Conservation (phyloP, 1,284 basidiomycete species). For the Wallemia ichthyophaga region DNA sequence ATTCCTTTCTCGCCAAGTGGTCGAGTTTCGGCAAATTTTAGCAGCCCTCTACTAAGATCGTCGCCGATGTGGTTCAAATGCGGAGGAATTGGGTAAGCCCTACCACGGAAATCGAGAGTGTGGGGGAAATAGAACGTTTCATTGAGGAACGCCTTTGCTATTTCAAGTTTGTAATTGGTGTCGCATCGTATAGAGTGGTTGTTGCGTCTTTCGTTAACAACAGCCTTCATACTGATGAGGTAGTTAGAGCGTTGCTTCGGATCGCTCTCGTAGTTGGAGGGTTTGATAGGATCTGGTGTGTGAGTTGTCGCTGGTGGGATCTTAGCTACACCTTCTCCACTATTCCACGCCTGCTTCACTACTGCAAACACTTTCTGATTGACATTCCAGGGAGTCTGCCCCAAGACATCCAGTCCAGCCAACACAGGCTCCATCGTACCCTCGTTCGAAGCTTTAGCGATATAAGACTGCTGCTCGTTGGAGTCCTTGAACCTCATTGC, state of each 20-base stretch:
- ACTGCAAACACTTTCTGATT: slow-evolving; percentile 47
- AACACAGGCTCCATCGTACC: slow-evolving; percentile 62
- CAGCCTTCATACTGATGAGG: slow-evolving; percentile 28
- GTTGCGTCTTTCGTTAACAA: slow-evolving; percentile 33
- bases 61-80: slow-evolving; percentile 90
- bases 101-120: slow-evolving; percentile 91
- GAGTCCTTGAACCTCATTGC: slow-evolving; percentile 86
- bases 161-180: slow-evolving; percentile 92
- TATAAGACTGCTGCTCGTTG: slow-evolving; percentile 52
- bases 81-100: slow-evolving; percentile 87
- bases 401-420: slow-evolving; percentile 65
- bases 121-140: slow-evolving; percentile 84
- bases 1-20: slow-evolving; percentile 51
- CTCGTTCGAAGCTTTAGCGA: slow-evolving; percentile 39
- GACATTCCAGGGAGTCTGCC: slow-evolving; percentile 69
- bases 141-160: slow-evolving; percentile 65
- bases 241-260: slow-evolving; percentile 32
- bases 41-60: slow-evolving; percentile 65
- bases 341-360: slow-evolving; percentile 53
- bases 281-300: slow-evolving; percentile 25
- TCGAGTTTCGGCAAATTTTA: slow-evolving; percentile 54
- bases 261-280: slow-evolving; percentile 32
- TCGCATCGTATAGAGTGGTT: slow-evolving; percentile 75
- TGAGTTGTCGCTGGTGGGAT: slow-evolving; percentile 11
- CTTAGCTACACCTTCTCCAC: slow-evolving; percentile 16